Percentiles rank a stretch among this genome's conserved stretches.
Evolutionary conservation across 2,329 filamentous ascomycete genomes (phyloP).

Genomic region (Aspergillus terreus): DNA sequence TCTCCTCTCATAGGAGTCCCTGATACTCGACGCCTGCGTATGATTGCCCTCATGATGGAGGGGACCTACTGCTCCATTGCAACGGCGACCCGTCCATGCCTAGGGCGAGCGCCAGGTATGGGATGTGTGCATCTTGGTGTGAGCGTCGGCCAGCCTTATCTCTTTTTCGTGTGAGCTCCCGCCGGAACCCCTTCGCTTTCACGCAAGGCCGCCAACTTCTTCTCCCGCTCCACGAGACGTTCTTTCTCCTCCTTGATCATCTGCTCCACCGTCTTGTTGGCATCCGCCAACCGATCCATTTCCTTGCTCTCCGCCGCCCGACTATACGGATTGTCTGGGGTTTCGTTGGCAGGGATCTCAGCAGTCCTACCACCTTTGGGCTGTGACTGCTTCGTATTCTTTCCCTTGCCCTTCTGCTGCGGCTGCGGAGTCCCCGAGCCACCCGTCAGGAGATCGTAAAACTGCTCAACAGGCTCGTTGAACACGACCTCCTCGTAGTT

Average conservation of each 20-base stretch:
- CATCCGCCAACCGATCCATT: constrained; percentile 59
- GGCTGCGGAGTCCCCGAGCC: constrained; percentile 53
- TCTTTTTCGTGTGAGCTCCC: constrained; percentile 37
- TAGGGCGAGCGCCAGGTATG: too few relatives aligned
- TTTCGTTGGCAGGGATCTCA: constrained; percentile 66
- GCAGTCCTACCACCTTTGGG: constrained; percentile 61
- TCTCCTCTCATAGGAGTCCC: too few relatives aligned
- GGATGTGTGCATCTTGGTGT: too few relatives aligned
- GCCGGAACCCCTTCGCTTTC: constrained; percentile 40
- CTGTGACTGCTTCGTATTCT: constrained; percentile 48
- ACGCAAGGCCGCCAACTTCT: constrained; percentile 51
- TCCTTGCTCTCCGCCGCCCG: constrained; percentile 67
- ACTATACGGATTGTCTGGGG: constrained; percentile 69
- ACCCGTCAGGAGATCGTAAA: constrained; percentile 80
- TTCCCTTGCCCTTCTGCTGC: constrained; percentile 57
- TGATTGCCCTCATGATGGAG: too few relatives aligned
- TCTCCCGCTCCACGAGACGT: constrained; percentile 58
- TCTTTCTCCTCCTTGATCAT: constrained; percentile 64
- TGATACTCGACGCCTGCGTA: too few relatives aligned
- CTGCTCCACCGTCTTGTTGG: constrained; percentile 56
- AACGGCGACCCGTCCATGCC: too few relatives aligned
- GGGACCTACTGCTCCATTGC: too few relatives aligned
- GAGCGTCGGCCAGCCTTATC: constrained; percentile 21
- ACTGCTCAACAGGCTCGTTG: constrained; percentile 91
- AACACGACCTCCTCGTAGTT: constrained; percentile 93